phyloP scores from a whole-genome alignment of 306 rosid genomes.

The Dryas alaskensis region DNA sequence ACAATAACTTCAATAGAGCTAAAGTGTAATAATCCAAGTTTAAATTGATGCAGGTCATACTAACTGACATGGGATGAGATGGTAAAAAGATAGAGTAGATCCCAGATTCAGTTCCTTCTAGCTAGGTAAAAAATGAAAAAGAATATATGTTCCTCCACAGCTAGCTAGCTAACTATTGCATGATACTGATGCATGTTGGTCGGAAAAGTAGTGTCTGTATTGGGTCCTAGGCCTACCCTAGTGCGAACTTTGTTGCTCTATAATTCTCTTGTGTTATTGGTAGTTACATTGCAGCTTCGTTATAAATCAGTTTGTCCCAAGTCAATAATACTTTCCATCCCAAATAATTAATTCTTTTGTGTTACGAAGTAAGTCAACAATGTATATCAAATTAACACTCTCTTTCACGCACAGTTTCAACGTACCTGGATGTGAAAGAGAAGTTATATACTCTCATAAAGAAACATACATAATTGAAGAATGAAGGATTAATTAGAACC shows the following conservation, averaged over 20 bases:
- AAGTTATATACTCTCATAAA: too few species aligned
- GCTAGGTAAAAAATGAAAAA: not conserved
- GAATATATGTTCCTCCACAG: not conserved
- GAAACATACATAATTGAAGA: too few species aligned
- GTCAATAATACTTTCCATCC: constrained; percentile 18
- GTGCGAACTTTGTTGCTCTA: constrained; percentile 7
- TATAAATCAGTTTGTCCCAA: constrained; percentile 30
- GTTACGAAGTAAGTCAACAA: too few species aligned
- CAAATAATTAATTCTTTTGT: not conserved
- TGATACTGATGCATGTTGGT: not conserved
- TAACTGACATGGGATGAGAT: too few species aligned
- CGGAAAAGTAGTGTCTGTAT: not conserved
- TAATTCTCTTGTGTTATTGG: constrained; percentile 6
- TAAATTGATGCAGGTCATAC: too few species aligned
- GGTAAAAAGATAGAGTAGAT: not conserved
- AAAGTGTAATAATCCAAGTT: too few species aligned
- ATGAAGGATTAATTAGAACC: too few species aligned
- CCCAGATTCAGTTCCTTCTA: not conserved
- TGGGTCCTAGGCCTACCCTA: not conserved
- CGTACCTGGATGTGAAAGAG: too few species aligned
- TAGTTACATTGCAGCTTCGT: constrained; percentile 29
- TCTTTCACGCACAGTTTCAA: too few species aligned
- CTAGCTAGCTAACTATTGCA: not conserved
- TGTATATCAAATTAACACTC: too few species aligned
- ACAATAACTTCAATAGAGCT: too few species aligned